These are phyloP conservation scores for Cylindrodendrum hubeiense DNA, from an alignment of 2,329 filamentous ascomycete genomes.

Conservation along the genomic window DNA sequence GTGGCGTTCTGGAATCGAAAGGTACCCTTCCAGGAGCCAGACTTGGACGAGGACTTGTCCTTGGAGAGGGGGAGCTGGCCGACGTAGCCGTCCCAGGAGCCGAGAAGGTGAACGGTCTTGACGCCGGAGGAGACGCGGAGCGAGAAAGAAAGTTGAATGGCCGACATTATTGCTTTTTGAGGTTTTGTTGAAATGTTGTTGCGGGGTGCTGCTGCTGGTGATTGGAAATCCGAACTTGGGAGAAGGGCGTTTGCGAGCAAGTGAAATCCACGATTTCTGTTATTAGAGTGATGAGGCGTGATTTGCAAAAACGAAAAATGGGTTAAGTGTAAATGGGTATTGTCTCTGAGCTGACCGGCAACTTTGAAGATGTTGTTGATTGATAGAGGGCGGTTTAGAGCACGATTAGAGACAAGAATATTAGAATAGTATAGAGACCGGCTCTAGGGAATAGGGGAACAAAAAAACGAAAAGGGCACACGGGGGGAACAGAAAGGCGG, in stretches of 20 bases:
- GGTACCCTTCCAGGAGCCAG: constrained; percentile 93
- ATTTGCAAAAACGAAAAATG: constrained; percentile 30
- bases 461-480: constrained; percentile 54
- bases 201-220: constrained; percentile 51
- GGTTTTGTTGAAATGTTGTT: constrained; percentile 43
- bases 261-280: constrained; percentile 65
- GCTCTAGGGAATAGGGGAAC: constrained; percentile 60
- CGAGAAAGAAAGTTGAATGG: constrained; percentile 94
- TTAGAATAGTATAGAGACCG: constrained; percentile 64
- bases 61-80: constrained; percentile 95
- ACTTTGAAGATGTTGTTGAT: constrained; percentile 45
- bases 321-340: constrained; percentile 33
- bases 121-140: constrained; percentile 96
- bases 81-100: constrained; percentile 97
- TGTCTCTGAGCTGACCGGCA: constrained; percentile 57
- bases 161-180: constrained; percentile 74
- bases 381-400: constrained; percentile 24
- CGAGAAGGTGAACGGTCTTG: constrained; percentile 97
- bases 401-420: constrained; percentile 48
- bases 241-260: constrained; percentile 59
- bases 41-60: constrained; percentile 85
- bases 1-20: constrained; percentile 94
- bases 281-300: constrained; percentile 54
- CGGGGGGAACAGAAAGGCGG: constrained; percentile 61
- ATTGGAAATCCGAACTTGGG: constrained; percentile 44